Evolutionary conservation across 2,329 filamentous ascomycete species (phyloP).

Genomic region (Ceratocystis cacaofunesta): DNA sequence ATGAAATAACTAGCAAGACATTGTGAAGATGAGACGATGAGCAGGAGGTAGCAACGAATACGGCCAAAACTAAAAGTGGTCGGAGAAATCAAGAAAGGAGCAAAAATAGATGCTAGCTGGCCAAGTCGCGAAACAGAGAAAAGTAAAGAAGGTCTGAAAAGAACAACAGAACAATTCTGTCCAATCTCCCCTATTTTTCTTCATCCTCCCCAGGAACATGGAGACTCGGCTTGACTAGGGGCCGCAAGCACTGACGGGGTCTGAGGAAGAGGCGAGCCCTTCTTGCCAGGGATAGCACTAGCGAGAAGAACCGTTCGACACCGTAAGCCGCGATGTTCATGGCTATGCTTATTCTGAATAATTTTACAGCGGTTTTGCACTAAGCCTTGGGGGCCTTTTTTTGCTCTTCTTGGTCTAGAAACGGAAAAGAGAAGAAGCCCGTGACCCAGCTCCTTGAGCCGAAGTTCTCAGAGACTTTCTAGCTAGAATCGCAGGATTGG

Average conservation of each 20-base stretch:
- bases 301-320: neutral
- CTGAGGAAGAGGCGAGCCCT: constrained; percentile 3
- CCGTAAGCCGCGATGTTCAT: neutral
- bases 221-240: neutral
- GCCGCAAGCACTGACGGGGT: neutral
- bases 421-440: neutral
- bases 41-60: neutral
- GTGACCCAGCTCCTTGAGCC: neutral
- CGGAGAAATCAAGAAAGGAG: neutral
- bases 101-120: constrained; percentile 5
- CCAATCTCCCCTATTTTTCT: constrained; percentile 4
- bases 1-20: neutral
- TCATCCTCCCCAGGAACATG: neutral
- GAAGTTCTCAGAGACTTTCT: neutral
- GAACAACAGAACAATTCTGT: constrained; percentile 1
- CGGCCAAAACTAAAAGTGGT: neutral
- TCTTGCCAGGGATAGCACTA: neutral
- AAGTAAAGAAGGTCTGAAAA: constrained; percentile 4
- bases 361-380: neutral
- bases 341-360: neutral
- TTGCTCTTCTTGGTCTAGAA: neutral
- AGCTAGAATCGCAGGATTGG: no score
- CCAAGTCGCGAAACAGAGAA: constrained; percentile 3
- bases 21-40: neutral
- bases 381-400: neutral